Base-by-base conservation (phyloP, 2,329 filamentous ascomycete species). In the Atkinsonella texensis region DNA sequence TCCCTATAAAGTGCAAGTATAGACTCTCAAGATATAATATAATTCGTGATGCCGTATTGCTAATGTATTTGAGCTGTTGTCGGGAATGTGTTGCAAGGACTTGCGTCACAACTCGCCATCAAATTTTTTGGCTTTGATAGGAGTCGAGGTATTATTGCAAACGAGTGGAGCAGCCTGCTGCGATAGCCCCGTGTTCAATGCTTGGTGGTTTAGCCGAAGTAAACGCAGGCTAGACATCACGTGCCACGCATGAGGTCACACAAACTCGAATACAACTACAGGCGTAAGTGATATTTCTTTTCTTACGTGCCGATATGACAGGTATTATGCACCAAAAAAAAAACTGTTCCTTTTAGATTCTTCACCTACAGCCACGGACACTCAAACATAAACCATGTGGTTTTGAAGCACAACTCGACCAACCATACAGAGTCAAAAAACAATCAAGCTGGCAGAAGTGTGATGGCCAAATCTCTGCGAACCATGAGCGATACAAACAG, bases 51-150 rank as follows among this genome's bases (percentile, higher is more conserved):
- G 48, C 3, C 31, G 13, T 11, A 18, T 43, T n/a, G n/a, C 6
- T 13, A 35, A 18, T 45, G 32, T 23, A n/a, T 4, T 28, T 35
- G 32, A 15, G 20, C 18, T 45, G 18, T 50, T 12, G 43, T 23
- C 40, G 49, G 49, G 32, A 33, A 45, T 39, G 32, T 44, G 41
- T 39, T 44, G 42, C 38, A 20, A 49, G 35, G 28, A 31, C 40
- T n/a, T 49, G 48, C 48, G 42, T 50, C 49, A 46, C 49, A 23
- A 42, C 17, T 11, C 33, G 43, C 49, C 41, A 12, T 51, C 49
- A 51, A 51, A 46, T 17, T 42, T 50, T 50, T 51, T 51, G 49
- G 35, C 20, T 23, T 13, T 38, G 33, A 15, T 41, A 17, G 49
- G 35, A 46, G 43, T 23, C 17, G 35, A 41, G 35, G 15, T 46